Evolutionary conservation across 345 rosid genomes (phyloP).

Genomic region (Cochlearia excelsa): DNA sequence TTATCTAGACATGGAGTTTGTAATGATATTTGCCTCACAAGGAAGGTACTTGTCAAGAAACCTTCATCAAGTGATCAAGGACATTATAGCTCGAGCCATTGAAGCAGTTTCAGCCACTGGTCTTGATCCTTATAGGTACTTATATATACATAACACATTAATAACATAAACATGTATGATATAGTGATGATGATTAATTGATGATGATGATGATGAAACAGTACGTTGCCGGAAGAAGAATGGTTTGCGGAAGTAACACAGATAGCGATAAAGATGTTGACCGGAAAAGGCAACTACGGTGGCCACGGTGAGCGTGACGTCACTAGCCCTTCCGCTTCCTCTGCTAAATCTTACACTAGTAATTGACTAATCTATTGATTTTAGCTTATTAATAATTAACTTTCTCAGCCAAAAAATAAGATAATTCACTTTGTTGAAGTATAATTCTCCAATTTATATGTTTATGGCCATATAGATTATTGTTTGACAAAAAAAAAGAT

Average conservation of each 20-base stretch:
- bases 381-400: neutral
- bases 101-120: conserved; percentile 70
- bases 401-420: too few species aligned
- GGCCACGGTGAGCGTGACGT: conserved; percentile 49
- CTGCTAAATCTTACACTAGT: conserved; percentile 40
- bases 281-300: conserved; percentile 57
- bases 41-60: conserved; percentile 84
- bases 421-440: too few species aligned
- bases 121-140: conserved; percentile 68
- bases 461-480: too few species aligned
- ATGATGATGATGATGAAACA: conserved; percentile 26
- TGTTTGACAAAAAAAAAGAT: too few species aligned
- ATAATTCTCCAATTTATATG: too few species aligned
- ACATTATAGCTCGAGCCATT: conserved; percentile 80
- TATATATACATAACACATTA: neutral
- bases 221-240: conserved; percentile 74
- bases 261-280: conserved; percentile 75
- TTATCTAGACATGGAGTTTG: conserved; percentile 93
- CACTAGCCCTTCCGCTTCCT: conserved; percentile 54
- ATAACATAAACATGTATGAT: conserved; percentile 4
- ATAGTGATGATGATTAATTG: neutral
- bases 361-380: conserved; percentile 12
- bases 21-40: conserved; percentile 75
- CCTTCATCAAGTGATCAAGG: conserved; percentile 82
- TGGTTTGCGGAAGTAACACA: conserved; percentile 94